Percentiles rank a stretch among this genome's conserved stretches.
Conservation (phyloP, 495 filamentous ascomycete genomes). For the Neurospora sp. region DNA sequence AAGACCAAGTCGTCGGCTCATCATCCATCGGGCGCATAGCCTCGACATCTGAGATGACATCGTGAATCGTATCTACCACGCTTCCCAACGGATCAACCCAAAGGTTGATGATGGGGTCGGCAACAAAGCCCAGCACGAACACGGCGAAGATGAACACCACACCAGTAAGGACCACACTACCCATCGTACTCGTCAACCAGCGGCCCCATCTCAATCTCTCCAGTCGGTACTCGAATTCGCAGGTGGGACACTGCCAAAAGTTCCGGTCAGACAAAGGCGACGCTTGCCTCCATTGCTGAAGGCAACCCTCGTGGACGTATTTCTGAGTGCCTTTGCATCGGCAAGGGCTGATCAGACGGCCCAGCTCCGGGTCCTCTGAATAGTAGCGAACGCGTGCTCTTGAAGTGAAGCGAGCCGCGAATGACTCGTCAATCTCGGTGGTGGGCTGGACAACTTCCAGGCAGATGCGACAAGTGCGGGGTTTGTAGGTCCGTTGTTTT, state of each 20-base stretch:
- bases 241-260: constrained; percentile 85
- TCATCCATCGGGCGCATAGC: constrained; percentile 26
- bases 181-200: constrained; percentile 56
- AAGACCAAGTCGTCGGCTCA: constrained; percentile 50
- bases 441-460: constrained; percentile 75
- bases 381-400: constrained; percentile 59
- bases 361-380: constrained; percentile 62
- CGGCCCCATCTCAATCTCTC: constrained; percentile 65
- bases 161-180: constrained; percentile 57
- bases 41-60: constrained; percentile 27
- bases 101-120: constrained; percentile 83
- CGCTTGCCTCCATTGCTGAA: constrained; percentile 73
- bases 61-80: constrained; percentile 28
- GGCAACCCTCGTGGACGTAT: constrained; percentile 92
- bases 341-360: constrained; percentile 83
- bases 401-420: constrained; percentile 49
- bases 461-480: constrained; percentile 85
- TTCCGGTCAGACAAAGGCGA: constrained; percentile 58
- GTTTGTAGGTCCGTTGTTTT: constrained; percentile 43
- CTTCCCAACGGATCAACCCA: constrained; percentile 63
- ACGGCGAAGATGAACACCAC: constrained; percentile 57
- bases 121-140: constrained; percentile 78
- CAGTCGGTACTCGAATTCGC: constrained; percentile 73
- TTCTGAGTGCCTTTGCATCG: constrained; percentile 84
- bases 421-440: constrained; percentile 51